A percentile compares a stretch with the other conserved stretches of the same genome.
phyloP scores from a whole-genome alignment of 352 stramenopile genomes.

The Pythium phragmitis region DNA sequence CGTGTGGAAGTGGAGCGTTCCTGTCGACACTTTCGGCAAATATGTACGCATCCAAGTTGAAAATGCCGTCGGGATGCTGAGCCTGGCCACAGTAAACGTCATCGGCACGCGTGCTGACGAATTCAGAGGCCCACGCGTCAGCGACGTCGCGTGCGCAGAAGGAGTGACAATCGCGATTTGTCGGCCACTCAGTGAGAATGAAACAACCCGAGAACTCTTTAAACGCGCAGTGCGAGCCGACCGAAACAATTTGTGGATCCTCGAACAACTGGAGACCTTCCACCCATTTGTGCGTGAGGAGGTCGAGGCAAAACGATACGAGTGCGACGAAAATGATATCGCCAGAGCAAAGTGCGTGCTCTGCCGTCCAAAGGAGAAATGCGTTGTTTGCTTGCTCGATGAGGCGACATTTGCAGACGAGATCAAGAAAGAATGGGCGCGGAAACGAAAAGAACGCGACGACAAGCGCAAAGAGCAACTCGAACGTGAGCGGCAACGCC shows the following conservation, averaged over 20 bases:
- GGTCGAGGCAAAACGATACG: background rate
- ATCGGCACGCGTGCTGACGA: conserved; percentile 38
- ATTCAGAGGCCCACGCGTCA: conserved; percentile 58
- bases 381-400: conserved; percentile 30
- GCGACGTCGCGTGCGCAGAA: conserved; percentile 56
- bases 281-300: conserved; percentile 42
- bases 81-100: conserved; percentile 47
- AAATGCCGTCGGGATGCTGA: conserved; percentile 45
- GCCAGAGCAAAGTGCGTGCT: conserved; percentile 23
- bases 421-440: conserved; percentile 20
- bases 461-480: conserved; percentile 19
- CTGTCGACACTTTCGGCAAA: conserved; percentile 53
- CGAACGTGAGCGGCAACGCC: conserved; percentile 10
- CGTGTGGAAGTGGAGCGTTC: conserved; percentile 41
- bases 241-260: conserved; percentile 36
- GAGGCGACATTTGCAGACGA: conserved; percentile 22
- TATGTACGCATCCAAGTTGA: conserved; percentile 72
- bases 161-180: conserved; percentile 59
- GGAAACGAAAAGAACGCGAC: conserved; percentile 21
- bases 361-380: conserved; percentile 29
- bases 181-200: conserved; percentile 32
- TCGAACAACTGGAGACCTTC: conserved; percentile 70
- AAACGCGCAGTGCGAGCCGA: conserved; percentile 56
- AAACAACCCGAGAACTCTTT: conserved; percentile 54
- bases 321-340: background rate